Evolutionary conservation across 1,284 basidiomycete genomes (phyloP).

Genomic region (Malassezia equina): DNA sequence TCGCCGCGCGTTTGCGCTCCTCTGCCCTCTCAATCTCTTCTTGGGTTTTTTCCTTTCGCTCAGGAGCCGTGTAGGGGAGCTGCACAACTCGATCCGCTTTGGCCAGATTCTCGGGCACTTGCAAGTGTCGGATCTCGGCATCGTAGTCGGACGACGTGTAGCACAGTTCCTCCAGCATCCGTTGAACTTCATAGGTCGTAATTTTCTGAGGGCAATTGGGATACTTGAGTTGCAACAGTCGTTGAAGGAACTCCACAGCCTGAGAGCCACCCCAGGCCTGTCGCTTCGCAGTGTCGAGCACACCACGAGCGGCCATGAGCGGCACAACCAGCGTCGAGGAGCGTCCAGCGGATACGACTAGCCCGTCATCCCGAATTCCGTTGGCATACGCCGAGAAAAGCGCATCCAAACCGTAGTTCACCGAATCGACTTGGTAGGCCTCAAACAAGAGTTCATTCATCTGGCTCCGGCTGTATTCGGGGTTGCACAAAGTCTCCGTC

Average conservation of each 20-base stretch:
- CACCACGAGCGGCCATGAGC: conserved; percentile 28
- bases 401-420: conserved; percentile 81
- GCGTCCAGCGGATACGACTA: conserved; percentile 36
- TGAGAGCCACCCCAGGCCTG: conserved; percentile 89
- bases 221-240: conserved; percentile 89
- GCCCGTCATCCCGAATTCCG: conserved; percentile 27
- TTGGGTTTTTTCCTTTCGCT: conserved; percentile 74
- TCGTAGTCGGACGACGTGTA: conserved; percentile 74
- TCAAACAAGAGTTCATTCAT: conserved; percentile 96
- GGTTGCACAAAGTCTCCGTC: conserved; percentile 83
- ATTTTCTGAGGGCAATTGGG: conserved; percentile 65
- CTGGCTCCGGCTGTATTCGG: conserved; percentile 76
- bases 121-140: conserved; percentile 58
- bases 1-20: conserved; percentile 74
- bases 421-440: conserved; percentile 73
- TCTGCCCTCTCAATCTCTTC: conserved; percentile 70
- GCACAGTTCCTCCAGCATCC: conserved; percentile 80
- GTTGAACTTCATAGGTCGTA: conserved; percentile 56
- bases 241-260: conserved; percentile 79
- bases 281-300: conserved; percentile 38
- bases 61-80: conserved; percentile 43
- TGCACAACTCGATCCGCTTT: conserved; percentile 54
- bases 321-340: conserved; percentile 39
- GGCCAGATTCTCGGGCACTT: conserved; percentile 70
- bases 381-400: conserved; percentile 71